Evolutionary conservation across 805 yeast genomes (phyloP).

Genomic region (Monosporozyma unispora): DNA sequence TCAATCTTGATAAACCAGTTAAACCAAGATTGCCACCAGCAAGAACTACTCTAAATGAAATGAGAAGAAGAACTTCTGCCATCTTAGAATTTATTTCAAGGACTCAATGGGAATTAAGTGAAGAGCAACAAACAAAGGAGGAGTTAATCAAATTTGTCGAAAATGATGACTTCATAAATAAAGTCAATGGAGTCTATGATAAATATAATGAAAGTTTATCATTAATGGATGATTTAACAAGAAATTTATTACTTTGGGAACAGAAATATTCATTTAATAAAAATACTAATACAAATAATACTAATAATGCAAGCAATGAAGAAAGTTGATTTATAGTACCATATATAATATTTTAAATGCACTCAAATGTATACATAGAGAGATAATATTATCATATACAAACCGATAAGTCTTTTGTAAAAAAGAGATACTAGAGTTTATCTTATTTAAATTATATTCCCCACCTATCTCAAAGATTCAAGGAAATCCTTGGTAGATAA

Average conservation of each 20-base stretch:
- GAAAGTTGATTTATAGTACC: not conserved
- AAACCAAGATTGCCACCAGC: constrained; percentile 79
- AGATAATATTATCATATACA: not conserved
- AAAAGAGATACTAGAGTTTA: no score
- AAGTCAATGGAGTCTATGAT: constrained; percentile 37
- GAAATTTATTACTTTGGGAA: constrained; percentile 71
- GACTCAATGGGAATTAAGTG: constrained; percentile 73
- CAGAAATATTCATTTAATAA: constrained; percentile 39
- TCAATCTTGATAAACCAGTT: constrained; percentile 58
- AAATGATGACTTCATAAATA: constrained; percentile 32
- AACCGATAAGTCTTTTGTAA: no score
- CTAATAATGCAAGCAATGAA: constrained; percentile 5
- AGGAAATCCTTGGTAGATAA: constrained; percentile 37
- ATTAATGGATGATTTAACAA: constrained; percentile 65
- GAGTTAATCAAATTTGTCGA: constrained; percentile 40
- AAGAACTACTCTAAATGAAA: constrained; percentile 66
- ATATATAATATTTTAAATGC: not conserved
- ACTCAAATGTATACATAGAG: not conserved
- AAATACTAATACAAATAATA: constrained; percentile 2
- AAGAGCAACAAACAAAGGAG: constrained; percentile 55
- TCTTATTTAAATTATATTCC: not conserved
- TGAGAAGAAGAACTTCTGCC: constrained; percentile 81
- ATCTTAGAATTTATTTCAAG: constrained; percentile 85
- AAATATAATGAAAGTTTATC: constrained; percentile 51
- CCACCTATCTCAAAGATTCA: constrained; percentile 17